These are phyloP conservation scores for Arachis hypogaea DNA, from an alignment of 306 rosid genomes.

Conservation along the genomic window DNA sequence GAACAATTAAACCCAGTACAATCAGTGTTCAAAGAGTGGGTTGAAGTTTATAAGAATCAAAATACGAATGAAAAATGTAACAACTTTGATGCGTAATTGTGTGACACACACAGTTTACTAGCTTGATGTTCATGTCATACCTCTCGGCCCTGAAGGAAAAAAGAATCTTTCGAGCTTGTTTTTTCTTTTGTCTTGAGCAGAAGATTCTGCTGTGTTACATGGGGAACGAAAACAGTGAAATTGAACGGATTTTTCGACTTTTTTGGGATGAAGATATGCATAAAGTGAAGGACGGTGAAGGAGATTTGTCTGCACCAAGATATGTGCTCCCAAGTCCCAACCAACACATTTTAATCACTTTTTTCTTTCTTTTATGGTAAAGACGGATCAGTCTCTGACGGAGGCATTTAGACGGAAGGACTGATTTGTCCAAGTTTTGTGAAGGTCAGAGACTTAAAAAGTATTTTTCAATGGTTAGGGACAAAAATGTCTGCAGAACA, in stretches of 20 bases:
- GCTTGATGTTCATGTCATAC: background rate
- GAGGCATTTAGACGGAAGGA: too few relatives aligned
- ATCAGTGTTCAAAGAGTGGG: background rate
- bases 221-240: background rate
- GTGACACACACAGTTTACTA: background rate
- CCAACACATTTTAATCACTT: too few relatives aligned
- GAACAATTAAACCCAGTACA: background rate
- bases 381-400: too few relatives aligned
- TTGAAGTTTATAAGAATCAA: slow-evolving; percentile 13
- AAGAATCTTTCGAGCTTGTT: background rate
- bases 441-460: too few relatives aligned
- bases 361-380: too few relatives aligned
- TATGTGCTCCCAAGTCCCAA: too few relatives aligned
- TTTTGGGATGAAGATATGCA: background rate
- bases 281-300: slow-evolving; percentile 12
- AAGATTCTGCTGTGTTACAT: background rate
- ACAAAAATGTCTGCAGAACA: too few relatives aligned
- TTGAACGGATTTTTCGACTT: slow-evolving; percentile 4
- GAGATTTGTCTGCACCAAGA: background rate
- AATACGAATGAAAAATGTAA: background rate
- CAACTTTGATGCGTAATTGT: background rate
- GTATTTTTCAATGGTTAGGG: too few relatives aligned
- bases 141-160: background rate
- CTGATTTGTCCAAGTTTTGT: too few relatives aligned
- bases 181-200: background rate